phyloP scores from a whole-genome alignment of 768 basidiomycete genomes.

The Xerocomellus dryophilus region DNA sequence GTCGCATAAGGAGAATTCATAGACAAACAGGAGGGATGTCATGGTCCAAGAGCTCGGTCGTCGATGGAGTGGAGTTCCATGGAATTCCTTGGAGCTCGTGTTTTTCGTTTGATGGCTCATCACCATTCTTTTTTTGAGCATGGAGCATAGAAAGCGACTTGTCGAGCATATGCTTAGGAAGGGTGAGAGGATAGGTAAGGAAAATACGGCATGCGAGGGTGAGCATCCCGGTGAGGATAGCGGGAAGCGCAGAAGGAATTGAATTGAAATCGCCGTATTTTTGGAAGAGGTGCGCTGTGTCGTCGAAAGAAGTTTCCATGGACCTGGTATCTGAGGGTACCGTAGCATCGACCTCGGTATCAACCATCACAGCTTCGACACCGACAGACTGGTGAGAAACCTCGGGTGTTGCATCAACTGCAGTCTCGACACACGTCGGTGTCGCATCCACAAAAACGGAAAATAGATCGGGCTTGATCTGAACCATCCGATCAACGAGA shows the following conservation, averaged over 20 bases:
- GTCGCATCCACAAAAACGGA: constrained; percentile 52
- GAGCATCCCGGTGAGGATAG: constrained; percentile 37
- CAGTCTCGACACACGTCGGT: constrained; percentile 43
- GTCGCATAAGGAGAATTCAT: constrained; percentile 40
- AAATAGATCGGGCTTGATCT: constrained; percentile 37
- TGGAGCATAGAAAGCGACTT: constrained; percentile 35
- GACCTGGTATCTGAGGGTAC: constrained; percentile 17
- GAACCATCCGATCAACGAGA: constrained; percentile 37
- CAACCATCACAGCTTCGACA: constrained; percentile 25
- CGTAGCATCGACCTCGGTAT: constrained; percentile 36
- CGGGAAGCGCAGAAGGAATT: constrained; percentile 28
- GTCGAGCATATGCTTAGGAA: constrained; percentile 44
- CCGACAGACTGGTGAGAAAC: constrained; percentile 33
- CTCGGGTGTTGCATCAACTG: constrained; percentile 44
- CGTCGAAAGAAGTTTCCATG: constrained; percentile 24
- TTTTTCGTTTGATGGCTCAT: constrained; percentile 29
- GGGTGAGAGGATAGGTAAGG: constrained; percentile 47
- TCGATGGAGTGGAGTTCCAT: constrained; percentile 22
- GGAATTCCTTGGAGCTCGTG: constrained; percentile 27
- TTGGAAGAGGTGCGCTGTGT: constrained; percentile 20
- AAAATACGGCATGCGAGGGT: constrained; percentile 48
- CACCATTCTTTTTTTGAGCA: constrained; percentile 28
- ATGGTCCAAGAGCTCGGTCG: constrained; percentile 29
- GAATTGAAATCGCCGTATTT: constrained; percentile 31
- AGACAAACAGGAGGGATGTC: constrained; percentile 47